These are phyloP conservation scores for Beauveria brongniartii DNA, from an alignment of 2,329 filamentous ascomycete genomes.

Conservation along the genomic window DNA sequence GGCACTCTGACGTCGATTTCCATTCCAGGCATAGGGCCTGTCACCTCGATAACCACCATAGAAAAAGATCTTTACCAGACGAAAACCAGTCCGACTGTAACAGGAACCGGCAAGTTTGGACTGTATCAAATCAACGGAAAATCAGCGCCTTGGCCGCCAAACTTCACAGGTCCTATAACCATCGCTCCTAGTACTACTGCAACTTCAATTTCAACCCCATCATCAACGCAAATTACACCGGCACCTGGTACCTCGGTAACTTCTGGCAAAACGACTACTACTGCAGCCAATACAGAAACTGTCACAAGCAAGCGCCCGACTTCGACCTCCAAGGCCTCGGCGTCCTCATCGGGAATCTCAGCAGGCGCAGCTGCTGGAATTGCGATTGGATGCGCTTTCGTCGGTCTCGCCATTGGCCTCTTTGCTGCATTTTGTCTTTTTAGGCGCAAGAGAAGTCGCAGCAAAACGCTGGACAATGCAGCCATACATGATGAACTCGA, in stretches of 20 bases:
- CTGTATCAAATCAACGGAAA: no score
- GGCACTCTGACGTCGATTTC: not conserved
- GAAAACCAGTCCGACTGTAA: no score
- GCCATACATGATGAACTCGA: constrained; percentile 6
- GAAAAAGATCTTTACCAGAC: not conserved
- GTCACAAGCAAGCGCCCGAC: not conserved
- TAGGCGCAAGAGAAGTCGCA: constrained; percentile 13
- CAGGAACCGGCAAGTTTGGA: not conserved
- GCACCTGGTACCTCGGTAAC: not conserved
- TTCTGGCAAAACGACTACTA: not conserved
- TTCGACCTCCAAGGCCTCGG: not conserved
- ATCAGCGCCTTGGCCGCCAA: not conserved
- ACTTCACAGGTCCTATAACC: not conserved
- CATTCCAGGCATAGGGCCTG: not conserved
- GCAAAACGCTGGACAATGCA: not conserved
- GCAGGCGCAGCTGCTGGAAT: constrained; percentile 20
- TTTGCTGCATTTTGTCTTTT: constrained; percentile 21
- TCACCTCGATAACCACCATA: not conserved
- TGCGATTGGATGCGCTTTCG: constrained; percentile 22
- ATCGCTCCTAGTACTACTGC: not conserved
- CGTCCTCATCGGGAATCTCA: constrained; percentile 2
- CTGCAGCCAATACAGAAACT: not conserved
- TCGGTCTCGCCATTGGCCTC: constrained; percentile 21
- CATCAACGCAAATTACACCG: not conserved
- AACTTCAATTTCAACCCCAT: not conserved